A percentile compares a stretch with the other conserved stretches of the same genome.
phyloP scores from a whole-genome alignment of 2,329 filamentous ascomycete genomes.

The Macrophomina pseudophaseolina region DNA sequence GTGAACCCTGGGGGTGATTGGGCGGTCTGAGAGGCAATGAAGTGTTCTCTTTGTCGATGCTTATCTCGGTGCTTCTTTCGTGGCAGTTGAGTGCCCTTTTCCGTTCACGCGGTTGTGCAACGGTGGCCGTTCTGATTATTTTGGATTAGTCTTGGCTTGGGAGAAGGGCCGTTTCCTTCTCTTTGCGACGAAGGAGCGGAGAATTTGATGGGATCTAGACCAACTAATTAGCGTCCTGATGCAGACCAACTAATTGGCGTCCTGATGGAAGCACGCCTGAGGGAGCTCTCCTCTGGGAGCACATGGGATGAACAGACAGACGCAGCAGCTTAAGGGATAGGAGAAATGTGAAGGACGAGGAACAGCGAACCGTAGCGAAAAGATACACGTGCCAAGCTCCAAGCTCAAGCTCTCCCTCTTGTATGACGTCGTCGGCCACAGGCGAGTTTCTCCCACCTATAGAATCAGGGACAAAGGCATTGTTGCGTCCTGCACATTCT shows the following conservation, averaged over 20 bases:
- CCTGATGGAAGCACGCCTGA: background rate
- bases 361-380: background rate
- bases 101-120: constrained; percentile 8
- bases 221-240: background rate
- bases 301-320: background rate
- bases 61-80: constrained; percentile 13
- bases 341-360: background rate
- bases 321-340: background rate
- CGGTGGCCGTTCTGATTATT: constrained; percentile 19
- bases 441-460: no score
- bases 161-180: constrained; percentile 8
- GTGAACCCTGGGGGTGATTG: constrained; percentile 10
- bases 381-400: background rate
- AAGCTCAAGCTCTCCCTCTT: background rate
- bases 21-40: constrained; percentile 2
- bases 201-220: background rate
- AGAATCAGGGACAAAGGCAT: no score
- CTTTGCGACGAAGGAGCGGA: no score
- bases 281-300: background rate
- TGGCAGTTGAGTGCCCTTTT: background rate
- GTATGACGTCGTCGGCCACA: background rate
- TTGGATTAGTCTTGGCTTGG: background rate
- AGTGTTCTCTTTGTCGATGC: background rate
- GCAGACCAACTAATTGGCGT: background rate
- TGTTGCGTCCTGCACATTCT: no score